A percentile compares a stretch with the other conserved stretches of the same genome.
These are phyloP conservation scores for Phaeotremella fagi DNA, from an alignment of 768 basidiomycete genomes.

Conservation along the genomic window DNA sequence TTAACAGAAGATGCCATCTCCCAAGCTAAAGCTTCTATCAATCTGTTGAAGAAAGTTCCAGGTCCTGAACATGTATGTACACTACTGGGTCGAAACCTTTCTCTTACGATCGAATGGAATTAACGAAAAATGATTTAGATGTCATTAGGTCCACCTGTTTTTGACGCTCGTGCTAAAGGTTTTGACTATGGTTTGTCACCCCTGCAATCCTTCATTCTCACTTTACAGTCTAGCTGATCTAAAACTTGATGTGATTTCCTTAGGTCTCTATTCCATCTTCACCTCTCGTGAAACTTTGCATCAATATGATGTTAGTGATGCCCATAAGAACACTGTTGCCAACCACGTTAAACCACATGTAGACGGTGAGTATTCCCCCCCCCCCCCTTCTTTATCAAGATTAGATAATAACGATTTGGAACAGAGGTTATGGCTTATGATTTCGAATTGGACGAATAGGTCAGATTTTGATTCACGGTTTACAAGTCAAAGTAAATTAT, in stretches of 20 bases:
- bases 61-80: slow-evolving; percentile 36
- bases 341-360: slow-evolving; percentile 39
- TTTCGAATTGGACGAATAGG: slow-evolving; percentile 41
- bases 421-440: slow-evolving; percentile 46
- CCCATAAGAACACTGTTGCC: slow-evolving; percentile 38
- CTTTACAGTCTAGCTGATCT: background rate
- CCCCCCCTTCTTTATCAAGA: background rate
- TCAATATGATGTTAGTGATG: slow-evolving; percentile 44
- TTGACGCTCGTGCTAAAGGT: slow-evolving; percentile 44
- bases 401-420: background rate
- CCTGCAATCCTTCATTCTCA: too few species aligned
- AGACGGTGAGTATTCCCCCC: slow-evolving; percentile 23
- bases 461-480: too few species aligned
- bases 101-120: too few species aligned
- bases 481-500: too few species aligned
- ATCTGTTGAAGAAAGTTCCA: slow-evolving; percentile 35
- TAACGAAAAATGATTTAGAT: slow-evolving; percentile 6
- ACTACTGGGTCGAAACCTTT: too few species aligned
- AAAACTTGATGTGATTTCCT: background rate
- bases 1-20: slow-evolving; percentile 22
- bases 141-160: slow-evolving; percentile 39
- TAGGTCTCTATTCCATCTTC: slow-evolving; percentile 47
- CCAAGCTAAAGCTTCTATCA: slow-evolving; percentile 33
- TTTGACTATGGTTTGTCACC: slow-evolving; percentile 42
- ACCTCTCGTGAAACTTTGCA: slow-evolving; percentile 32